These are phyloP conservation scores for Kazachstania taianensis DNA, from an alignment of 805 yeast species.

Conservation along the genomic window DNA sequence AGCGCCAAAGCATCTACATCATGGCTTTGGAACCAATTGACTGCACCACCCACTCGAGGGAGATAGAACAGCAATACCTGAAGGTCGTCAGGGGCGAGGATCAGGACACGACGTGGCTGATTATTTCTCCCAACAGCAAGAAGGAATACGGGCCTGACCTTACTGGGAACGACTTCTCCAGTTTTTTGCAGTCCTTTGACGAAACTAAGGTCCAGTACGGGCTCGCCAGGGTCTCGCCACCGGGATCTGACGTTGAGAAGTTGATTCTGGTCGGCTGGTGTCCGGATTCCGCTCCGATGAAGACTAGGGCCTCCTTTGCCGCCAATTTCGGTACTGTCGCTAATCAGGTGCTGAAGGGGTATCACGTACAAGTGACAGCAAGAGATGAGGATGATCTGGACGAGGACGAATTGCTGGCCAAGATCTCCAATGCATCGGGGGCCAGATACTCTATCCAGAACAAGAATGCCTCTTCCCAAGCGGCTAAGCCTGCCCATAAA, in stretches of 20 bases:
- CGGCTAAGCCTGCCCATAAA: constrained; percentile 29
- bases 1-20: neutral
- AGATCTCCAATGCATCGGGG: constrained; percentile 87
- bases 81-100: constrained; percentile 66
- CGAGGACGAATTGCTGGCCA: constrained; percentile 59
- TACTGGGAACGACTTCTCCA: constrained; percentile 57
- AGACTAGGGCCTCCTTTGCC: constrained; percentile 66
- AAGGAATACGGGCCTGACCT: constrained; percentile 34
- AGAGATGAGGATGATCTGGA: constrained; percentile 86
- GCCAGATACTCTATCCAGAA: constrained; percentile 77
- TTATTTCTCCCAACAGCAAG: constrained; percentile 62
- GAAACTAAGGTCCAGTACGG: constrained; percentile 90
- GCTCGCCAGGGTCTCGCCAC: constrained; percentile 74
- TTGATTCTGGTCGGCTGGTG: constrained; percentile 88
- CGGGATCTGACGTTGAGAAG: constrained; percentile 85
- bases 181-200: constrained; percentile 70
- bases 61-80: constrained; percentile 66
- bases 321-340: constrained; percentile 69
- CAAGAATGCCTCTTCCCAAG: neutral
- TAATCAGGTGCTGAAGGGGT: constrained; percentile 54
- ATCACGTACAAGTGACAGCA: constrained; percentile 96
- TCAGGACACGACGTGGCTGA: constrained; percentile 58
- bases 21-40: constrained; percentile 41
- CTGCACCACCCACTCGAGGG: constrained; percentile 58
- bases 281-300: constrained; percentile 88